Evolutionary conservation across 2,329 filamentous ascomycete species (phyloP).

Genomic region (Clarireedia homoeocarpa): DNA sequence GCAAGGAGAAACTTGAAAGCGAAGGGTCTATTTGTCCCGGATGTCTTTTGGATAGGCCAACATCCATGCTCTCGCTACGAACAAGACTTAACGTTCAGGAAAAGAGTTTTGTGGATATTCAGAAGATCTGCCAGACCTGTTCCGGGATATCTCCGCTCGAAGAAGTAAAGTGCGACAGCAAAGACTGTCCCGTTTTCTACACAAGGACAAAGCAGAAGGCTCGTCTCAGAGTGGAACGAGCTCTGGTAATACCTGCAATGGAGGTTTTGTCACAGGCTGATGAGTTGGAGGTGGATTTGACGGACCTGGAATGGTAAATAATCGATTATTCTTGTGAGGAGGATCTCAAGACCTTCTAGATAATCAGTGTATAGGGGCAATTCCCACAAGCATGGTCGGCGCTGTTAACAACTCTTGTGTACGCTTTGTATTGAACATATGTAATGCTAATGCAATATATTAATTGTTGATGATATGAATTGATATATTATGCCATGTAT

Average conservation of each 20-base stretch:
- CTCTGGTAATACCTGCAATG: constrained; percentile 35
- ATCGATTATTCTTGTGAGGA: not conserved
- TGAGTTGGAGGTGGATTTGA: constrained; percentile 9
- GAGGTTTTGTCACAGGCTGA: constrained; percentile 31
- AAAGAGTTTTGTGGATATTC: constrained; percentile 53
- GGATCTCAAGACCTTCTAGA: too few species aligned
- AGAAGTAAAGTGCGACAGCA: constrained; percentile 77
- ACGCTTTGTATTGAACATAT: too few species aligned
- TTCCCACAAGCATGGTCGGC: too few species aligned
- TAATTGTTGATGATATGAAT: too few species aligned
- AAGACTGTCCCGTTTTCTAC: constrained; percentile 92
- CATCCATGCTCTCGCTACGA: constrained; percentile 57
- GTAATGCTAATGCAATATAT: too few species aligned
- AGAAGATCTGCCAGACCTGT: constrained; percentile 72
- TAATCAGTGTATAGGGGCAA: too few species aligned
- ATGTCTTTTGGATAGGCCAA: constrained; percentile 48
- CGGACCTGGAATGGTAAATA: constrained; percentile 25
- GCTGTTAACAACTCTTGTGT: too few species aligned
- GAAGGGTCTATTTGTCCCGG: constrained; percentile 45
- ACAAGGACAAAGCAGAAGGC: constrained; percentile 57
- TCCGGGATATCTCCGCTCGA: constrained; percentile 66
- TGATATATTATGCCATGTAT: too few species aligned
- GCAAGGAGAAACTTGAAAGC: constrained; percentile 41
- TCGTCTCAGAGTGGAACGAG: constrained; percentile 33
- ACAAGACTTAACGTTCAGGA: constrained; percentile 55